Percentiles rank a stretch among this genome's conserved stretches.
Evolutionary conservation across 345 rosid species (phyloP).

Genomic region (Gossypium mustelinum): DNA sequence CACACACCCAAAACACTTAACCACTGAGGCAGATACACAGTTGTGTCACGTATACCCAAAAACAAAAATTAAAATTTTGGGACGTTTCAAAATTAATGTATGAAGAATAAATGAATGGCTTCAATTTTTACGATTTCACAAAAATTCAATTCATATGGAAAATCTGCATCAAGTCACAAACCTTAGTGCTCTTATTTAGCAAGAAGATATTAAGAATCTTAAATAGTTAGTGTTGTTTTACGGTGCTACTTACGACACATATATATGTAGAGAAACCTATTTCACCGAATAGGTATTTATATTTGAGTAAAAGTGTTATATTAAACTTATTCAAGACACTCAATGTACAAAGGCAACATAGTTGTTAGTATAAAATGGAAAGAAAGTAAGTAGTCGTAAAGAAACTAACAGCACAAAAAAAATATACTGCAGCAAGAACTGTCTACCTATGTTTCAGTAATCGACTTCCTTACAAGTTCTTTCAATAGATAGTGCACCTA

Average conservation of each 20-base stretch:
- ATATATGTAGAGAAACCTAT: not conserved
- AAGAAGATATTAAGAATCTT: not conserved
- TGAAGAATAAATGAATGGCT: not conserved
- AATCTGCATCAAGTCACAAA: not conserved
- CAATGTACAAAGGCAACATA: not conserved
- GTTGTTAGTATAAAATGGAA: not conserved
- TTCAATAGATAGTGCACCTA: too few species aligned
- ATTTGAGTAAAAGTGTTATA: not conserved
- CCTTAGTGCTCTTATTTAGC: not conserved
- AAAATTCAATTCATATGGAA: not conserved
- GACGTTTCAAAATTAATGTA: not conserved
- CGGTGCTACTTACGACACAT: not conserved
- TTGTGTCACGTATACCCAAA: too few species aligned
- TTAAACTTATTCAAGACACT: not conserved
- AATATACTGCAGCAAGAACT: too few species aligned
- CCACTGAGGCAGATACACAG: too few species aligned
- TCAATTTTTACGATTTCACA: not conserved
- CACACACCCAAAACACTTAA: too few species aligned
- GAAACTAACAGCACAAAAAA: too few species aligned
- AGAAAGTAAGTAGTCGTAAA: not conserved
- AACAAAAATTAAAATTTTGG: too few species aligned
- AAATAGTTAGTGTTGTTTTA: not conserved
- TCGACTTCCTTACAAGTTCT: too few species aligned
- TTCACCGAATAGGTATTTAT: constrained; percentile 3
- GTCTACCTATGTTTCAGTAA: too few species aligned